These are phyloP conservation scores for Wickerhamomyces sp. DNA, from an alignment of 1,139 yeast genomes.

Conservation along the genomic window DNA sequence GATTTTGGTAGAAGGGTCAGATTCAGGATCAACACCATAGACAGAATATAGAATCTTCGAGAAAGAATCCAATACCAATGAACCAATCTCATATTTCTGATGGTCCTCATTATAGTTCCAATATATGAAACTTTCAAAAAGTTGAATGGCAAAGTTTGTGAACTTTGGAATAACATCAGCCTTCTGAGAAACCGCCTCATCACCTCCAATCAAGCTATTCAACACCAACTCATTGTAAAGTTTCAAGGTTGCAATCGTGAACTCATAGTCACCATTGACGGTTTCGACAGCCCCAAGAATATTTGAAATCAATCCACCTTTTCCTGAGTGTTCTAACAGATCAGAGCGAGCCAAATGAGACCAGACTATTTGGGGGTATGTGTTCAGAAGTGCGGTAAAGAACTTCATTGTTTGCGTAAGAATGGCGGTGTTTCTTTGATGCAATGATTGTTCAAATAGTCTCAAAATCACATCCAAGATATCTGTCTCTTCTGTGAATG, in stretches of 20 bases:
- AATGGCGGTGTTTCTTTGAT: conserved; percentile 44
- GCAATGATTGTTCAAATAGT: conserved; percentile 64
- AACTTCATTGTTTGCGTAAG: conserved; percentile 48
- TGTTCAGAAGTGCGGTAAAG: conserved; percentile 41
- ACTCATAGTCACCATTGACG: conserved; percentile 59
- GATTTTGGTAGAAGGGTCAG: conserved; percentile 36
- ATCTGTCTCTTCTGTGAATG: conserved; percentile 62
- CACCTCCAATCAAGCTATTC: conserved; percentile 43
- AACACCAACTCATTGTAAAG: conserved; percentile 50
- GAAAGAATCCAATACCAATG: conserved; percentile 51
- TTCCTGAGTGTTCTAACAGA: conserved; percentile 59
- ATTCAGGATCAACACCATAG: conserved; percentile 50
- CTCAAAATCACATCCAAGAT: conserved; percentile 63
- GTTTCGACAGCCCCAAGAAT: conserved; percentile 73
- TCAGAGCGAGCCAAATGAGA: conserved; percentile 66
- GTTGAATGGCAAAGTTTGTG: conserved; percentile 50
- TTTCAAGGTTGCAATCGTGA: conserved; percentile 55
- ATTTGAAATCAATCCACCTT: conserved; percentile 60
- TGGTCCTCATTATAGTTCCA: conserved; percentile 58
- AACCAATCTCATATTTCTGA: conserved; percentile 63
- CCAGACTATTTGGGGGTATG: conserved; percentile 72
- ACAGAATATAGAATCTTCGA: conserved; percentile 48
- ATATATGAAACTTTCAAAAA: conserved; percentile 69
- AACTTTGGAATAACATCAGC: conserved; percentile 53
- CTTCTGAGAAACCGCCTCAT: conserved; percentile 41